Evolutionary conservation across 257 asterid genomes (phyloP).

Genomic region (Fraxinus excelsior): DNA sequence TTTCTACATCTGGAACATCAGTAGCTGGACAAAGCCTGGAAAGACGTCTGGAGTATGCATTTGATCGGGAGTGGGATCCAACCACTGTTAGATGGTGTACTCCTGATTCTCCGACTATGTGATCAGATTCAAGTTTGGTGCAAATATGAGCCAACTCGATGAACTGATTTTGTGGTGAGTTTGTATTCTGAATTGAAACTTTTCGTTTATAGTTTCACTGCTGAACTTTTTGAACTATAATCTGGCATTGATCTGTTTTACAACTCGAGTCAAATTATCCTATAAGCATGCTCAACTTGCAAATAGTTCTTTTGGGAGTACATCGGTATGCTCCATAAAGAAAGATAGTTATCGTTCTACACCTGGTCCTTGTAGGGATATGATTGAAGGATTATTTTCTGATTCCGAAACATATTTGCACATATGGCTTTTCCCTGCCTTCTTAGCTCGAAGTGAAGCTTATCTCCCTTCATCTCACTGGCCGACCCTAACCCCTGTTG

Average conservation of each 20-base stretch:
- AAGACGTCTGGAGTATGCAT: constrained; percentile 61
- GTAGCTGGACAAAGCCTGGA: constrained; percentile 46
- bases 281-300: background rate
- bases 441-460: background rate
- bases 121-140: constrained; percentile 34
- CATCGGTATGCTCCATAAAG: background rate
- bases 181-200: background rate
- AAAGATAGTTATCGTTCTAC: background rate
- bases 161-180: constrained; percentile 33
- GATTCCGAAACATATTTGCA: background rate
- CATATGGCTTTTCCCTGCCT: background rate
- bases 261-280: constrained; percentile 7
- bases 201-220: background rate
- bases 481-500: background rate
- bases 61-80: constrained; percentile 61
- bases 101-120: constrained; percentile 43
- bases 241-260: background rate
- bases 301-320: background rate
- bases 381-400: background rate
- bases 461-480: no score
- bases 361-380: background rate
- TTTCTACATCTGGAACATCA: constrained; percentile 19
- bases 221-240: background rate
- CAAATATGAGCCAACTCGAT: constrained; percentile 44
- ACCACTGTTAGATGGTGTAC: constrained; percentile 29